Evolutionary conservation across 164 flowering plant species (phyloP).

Genomic region (Echeveria elegans): DNA sequence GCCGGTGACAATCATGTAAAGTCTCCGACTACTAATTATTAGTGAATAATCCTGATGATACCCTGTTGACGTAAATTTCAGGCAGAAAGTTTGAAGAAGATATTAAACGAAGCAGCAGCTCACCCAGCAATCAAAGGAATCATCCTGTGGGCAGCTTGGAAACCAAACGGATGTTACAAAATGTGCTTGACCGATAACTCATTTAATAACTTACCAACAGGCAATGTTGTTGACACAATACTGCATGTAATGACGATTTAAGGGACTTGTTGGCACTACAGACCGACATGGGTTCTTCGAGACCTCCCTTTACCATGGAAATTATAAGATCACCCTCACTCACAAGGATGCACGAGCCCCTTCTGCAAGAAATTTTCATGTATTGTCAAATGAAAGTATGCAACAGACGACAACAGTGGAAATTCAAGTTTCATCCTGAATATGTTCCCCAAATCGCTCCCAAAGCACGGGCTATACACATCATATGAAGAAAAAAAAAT

Average conservation of each 20-base stretch:
- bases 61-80: constrained; percentile 10
- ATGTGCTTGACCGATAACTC: constrained; percentile 23
- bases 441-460: background rate
- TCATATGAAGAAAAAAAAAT: too few species aligned
- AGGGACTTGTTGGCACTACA: background rate
- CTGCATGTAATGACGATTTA: background rate
- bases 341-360: background rate
- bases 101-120: constrained; percentile 29
- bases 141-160: constrained; percentile 24
- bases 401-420: background rate
- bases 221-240: constrained; percentile 33
- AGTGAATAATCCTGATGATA: background rate
- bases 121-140: constrained; percentile 47
- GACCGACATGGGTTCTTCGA: constrained; percentile 1
- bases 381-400: background rate
- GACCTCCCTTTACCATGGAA: constrained; percentile 8
- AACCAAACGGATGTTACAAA: constrained; percentile 14
- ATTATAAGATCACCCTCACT: background rate
- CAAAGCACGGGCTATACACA: background rate
- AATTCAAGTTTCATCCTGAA: background rate
- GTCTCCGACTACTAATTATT: background rate
- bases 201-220: constrained; percentile 24
- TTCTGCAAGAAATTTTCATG: background rate
- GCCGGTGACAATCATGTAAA: constrained; percentile 23
- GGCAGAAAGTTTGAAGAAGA: constrained; percentile 30